Conservation (phyloP, 805 yeast species). For the Cyberlindnera xylosilytica region DNA sequence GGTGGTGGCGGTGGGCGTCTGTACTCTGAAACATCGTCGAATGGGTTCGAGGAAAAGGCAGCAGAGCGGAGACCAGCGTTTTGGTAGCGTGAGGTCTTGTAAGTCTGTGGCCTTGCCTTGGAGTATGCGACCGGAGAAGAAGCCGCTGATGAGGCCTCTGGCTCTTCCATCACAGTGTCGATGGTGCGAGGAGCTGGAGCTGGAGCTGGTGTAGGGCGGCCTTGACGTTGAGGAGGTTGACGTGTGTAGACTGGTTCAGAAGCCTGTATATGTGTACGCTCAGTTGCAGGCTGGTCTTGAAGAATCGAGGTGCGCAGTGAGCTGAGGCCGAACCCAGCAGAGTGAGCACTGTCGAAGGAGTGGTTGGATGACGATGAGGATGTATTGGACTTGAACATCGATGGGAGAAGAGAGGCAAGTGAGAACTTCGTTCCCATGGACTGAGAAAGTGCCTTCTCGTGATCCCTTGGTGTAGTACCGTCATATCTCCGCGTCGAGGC, state of each 20-base stretch:
- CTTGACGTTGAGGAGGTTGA: conserved; percentile 5
- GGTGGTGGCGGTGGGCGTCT: conserved; percentile 24
- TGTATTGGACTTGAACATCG: conserved; percentile 5
- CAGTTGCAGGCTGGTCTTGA: conserved; percentile 14
- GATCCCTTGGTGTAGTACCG: background rate
- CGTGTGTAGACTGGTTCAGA: conserved; percentile 7
- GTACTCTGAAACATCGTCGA: conserved; percentile 12
- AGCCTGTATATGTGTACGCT: conserved; percentile 4
- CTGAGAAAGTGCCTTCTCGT: background rate
- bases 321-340: conserved; percentile 12
- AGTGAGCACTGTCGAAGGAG: conserved; percentile 6
- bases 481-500: conserved; percentile 25
- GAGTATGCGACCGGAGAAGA: conserved; percentile 1
- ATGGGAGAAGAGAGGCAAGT: conserved; percentile 11
- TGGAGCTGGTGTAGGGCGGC: conserved; percentile 1
- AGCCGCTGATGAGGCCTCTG: conserved; percentile 16
- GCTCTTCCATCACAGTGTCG: conserved; percentile 28
- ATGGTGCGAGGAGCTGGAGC: conserved; percentile 14
- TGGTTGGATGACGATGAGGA: conserved; percentile 5
- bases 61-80: conserved; percentile 15
- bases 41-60: conserved; percentile 16
- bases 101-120: conserved; percentile 4
- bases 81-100: conserved; percentile 18
- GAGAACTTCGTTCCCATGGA: background rate
- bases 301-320: conserved; percentile 17